Percentiles rank a stretch among this genome's conserved stretches.
phyloP scores from a whole-genome alignment of 805 yeast species.

The Wickerhamomyces kurtzmanii region DNA sequence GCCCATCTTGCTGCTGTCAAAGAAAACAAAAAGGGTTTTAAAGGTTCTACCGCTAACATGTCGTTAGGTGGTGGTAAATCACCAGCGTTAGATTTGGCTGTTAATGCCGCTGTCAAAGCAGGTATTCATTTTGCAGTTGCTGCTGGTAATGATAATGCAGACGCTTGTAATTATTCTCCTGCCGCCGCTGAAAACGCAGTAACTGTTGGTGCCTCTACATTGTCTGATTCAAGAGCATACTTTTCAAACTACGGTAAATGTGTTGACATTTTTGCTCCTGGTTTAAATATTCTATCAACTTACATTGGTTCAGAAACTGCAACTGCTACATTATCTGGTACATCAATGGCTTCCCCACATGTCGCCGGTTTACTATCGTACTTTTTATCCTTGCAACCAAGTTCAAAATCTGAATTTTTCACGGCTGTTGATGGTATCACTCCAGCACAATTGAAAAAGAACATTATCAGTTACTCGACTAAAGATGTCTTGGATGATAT shows the following conservation, averaged over 20 bases:
- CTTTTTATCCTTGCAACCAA: constrained; percentile 81
- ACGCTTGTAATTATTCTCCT: constrained; percentile 90
- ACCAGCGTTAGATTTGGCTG: constrained; percentile 78
- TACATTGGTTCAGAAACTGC: constrained; percentile 70
- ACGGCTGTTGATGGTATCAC: constrained; percentile 44
- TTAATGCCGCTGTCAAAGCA: constrained; percentile 78
- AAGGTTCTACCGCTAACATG: constrained; percentile 87
- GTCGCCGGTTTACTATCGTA: constrained; percentile 88
- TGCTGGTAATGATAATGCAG: constrained; percentile 90
- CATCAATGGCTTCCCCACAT: constrained; percentile 98
- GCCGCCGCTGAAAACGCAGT: constrained; percentile 79
- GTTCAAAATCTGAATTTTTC: constrained; percentile 51
- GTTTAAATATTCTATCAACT: constrained; percentile 78
- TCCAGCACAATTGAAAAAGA: constrained; percentile 70
- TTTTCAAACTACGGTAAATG: constrained; percentile 95
- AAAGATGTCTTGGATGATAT: constrained; percentile 48
- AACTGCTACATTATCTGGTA: constrained; percentile 83
- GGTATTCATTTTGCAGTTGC: constrained; percentile 94
- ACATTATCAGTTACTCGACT: constrained; percentile 61
- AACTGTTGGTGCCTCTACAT: constrained; percentile 92
- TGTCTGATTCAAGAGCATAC: constrained; percentile 83
- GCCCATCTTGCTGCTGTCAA: constrained; percentile 48
- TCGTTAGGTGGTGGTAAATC: constrained; percentile 92
- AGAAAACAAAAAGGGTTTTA: constrained; percentile 51
- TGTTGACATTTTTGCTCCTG: constrained; percentile 96